Percentiles rank a stretch among this genome's conserved stretches.
These are phyloP conservation scores for Nigrospora oryzae DNA, from an alignment of 2,329 filamentous ascomycete species.

Conservation along the genomic window DNA sequence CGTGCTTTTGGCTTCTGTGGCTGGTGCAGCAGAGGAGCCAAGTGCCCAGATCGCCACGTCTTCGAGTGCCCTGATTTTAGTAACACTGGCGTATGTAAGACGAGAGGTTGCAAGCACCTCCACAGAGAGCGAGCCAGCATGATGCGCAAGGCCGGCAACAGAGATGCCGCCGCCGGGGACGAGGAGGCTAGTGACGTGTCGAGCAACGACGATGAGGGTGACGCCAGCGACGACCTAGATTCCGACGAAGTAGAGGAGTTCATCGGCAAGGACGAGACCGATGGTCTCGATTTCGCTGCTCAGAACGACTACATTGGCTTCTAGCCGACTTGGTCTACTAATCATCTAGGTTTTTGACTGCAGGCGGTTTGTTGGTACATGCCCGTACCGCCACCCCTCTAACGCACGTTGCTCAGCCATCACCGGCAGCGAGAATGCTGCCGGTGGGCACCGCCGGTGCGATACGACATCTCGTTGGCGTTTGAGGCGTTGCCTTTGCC, in stretches of 20 bases:
- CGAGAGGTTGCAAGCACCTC: conserved; percentile 72
- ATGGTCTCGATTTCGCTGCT: conserved; percentile 46
- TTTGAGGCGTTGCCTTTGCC: conserved; percentile 8
- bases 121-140: conserved; percentile 83
- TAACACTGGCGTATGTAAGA: conserved; percentile 78
- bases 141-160: conserved; percentile 57
- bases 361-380: conserved; percentile 3
- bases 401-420: too few relatives aligned
- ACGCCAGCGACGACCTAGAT: conserved; percentile 68
- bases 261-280: conserved; percentile 43
- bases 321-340: conserved; percentile 11
- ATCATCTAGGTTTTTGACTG: conserved; percentile 2
- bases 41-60: conserved; percentile 76
- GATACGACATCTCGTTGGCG: conserved; percentile 3
- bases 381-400: background rate
- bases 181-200: conserved; percentile 61
- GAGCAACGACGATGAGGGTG: conserved; percentile 65
- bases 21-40: conserved; percentile 75
- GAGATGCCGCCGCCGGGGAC: conserved; percentile 28
- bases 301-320: conserved; percentile 52
- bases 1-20: conserved; percentile 76
- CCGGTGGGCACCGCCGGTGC: too few relatives aligned
- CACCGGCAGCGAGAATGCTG: too few relatives aligned
- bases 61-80: conserved; percentile 93
- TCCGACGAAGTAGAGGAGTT: conserved; percentile 67